Percentiles rank a stretch among this genome's conserved stretches.
These are phyloP conservation scores for Phytophthora idaei DNA, from an alignment of 352 stramenopile species.

Conservation along the genomic window DNA sequence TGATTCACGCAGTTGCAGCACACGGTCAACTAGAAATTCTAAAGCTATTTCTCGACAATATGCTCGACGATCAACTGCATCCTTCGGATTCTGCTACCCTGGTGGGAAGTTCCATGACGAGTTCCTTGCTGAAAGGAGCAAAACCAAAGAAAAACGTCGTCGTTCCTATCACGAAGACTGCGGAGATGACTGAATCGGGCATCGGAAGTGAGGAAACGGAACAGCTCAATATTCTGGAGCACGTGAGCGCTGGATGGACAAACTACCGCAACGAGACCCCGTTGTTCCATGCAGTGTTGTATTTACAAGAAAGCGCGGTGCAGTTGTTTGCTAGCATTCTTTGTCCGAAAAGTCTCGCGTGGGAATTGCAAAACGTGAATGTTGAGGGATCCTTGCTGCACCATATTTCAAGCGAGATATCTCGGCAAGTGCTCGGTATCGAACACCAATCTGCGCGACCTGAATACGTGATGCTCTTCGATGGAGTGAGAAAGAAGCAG, in stretches of 20 bases:
- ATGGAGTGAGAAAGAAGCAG: conserved; percentile 50
- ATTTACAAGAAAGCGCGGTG: conserved; percentile 55
- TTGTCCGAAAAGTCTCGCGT: conserved; percentile 44
- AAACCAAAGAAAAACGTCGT: conserved; percentile 30
- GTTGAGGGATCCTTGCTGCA: conserved; percentile 76
- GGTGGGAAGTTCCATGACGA: conserved; percentile 13
- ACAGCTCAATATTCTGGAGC: conserved; percentile 28
- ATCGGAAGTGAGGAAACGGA: conserved; percentile 4
- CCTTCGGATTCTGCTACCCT: conserved; percentile 18
- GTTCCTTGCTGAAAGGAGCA: conserved; percentile 15
- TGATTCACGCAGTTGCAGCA: conserved; percentile 61
- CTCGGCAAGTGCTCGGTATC: conserved; percentile 42
- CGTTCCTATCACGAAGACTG: conserved; percentile 23
- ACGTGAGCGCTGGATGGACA: conserved; percentile 54
- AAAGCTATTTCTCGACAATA: conserved; percentile 49
- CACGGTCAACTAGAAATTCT: conserved; percentile 63
- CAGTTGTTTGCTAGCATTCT: conserved; percentile 42
- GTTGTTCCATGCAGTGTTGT: conserved; percentile 66
- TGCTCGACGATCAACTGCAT: conserved; percentile 52
- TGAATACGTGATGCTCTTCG: conserved; percentile 82
- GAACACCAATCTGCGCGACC: conserved; percentile 30
- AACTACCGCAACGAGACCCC: conserved; percentile 74
- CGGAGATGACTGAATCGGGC: background rate
- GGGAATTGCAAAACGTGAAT: conserved; percentile 67
- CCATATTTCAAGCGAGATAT: conserved; percentile 53